Evolutionary conservation across 441 rosid genomes (phyloP).

Genomic region (Gossypium schwendimanii): DNA sequence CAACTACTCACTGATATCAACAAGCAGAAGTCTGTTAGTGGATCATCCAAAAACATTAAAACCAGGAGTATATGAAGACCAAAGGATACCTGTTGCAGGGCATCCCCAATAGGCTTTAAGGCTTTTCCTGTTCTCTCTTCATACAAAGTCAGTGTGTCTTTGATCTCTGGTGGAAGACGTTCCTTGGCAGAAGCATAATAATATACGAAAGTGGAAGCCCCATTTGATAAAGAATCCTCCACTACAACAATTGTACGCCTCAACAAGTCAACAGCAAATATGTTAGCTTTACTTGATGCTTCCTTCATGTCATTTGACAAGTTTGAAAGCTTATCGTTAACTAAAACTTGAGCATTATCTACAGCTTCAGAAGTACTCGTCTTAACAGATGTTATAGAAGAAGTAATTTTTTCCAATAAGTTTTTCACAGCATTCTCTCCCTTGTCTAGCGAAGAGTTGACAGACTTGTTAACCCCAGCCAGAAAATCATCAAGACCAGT

Average conservation of each 20-base stretch:
- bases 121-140: constrained; percentile 56
- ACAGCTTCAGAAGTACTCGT: constrained; percentile 57
- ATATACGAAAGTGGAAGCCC: constrained; percentile 58
- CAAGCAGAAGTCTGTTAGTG: background rate
- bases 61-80: constrained; percentile 7
- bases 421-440: constrained; percentile 50
- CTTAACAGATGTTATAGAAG: constrained; percentile 49
- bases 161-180: constrained; percentile 62
- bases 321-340: constrained; percentile 40
- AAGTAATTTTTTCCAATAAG: constrained; percentile 48
- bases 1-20: background rate
- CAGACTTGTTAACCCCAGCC: constrained; percentile 36
- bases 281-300: constrained; percentile 48
- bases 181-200: constrained; percentile 71
- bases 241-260: constrained; percentile 52
- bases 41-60: constrained; percentile 10
- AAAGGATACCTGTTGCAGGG: constrained; percentile 61
- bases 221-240: constrained; percentile 58
- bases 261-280: constrained; percentile 52
- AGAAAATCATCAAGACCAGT: constrained; percentile 48
- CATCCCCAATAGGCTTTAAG: constrained; percentile 51
- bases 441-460: constrained; percentile 45
- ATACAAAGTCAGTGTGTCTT: constrained; percentile 43
- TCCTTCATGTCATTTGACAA: constrained; percentile 51
- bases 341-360: constrained; percentile 48